Evolutionary conservation across 1,139 yeast genomes (phyloP).

Genomic region (Kluyveromyces marxianus): DNA sequence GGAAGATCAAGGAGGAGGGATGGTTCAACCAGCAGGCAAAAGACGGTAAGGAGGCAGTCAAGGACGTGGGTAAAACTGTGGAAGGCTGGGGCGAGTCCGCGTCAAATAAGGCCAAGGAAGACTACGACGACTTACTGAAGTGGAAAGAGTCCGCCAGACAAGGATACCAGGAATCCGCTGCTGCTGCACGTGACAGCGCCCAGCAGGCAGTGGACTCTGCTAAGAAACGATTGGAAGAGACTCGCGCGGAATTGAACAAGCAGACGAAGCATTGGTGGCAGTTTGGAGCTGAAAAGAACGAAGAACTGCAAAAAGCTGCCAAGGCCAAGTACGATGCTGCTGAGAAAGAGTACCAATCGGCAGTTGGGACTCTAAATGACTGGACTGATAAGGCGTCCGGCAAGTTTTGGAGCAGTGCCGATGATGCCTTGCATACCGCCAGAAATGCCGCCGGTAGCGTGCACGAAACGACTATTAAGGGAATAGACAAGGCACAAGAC

Average conservation of each 20-base stretch:
- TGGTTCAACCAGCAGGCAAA: slow-evolving; percentile 22
- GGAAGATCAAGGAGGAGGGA: slow-evolving; percentile 20
- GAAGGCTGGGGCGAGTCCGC: slow-evolving; percentile 43
- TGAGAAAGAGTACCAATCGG: slow-evolving; percentile 27
- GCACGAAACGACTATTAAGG: slow-evolving; percentile 27
- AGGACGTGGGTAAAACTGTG: slow-evolving; percentile 19
- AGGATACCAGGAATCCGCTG: slow-evolving; percentile 21
- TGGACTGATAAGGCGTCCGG: slow-evolving; percentile 24
- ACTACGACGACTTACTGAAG: slow-evolving; percentile 26
- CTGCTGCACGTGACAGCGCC: slow-evolving; percentile 24
- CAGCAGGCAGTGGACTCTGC: slow-evolving; percentile 21
- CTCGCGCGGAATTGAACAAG: slow-evolving; percentile 28
- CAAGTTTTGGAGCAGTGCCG: slow-evolving; percentile 28
- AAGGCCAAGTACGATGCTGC: slow-evolving; percentile 30
- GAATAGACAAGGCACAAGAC: slow-evolving; percentile 24
- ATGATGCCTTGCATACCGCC: slow-evolving; percentile 24
- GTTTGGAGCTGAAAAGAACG: slow-evolving; percentile 17
- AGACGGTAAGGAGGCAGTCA: slow-evolving; percentile 26
- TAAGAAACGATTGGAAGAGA: slow-evolving; percentile 23
- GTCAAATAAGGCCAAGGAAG: slow-evolving; percentile 35
- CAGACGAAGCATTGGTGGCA: slow-evolving; percentile 30
- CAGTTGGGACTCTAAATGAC: slow-evolving; percentile 22
- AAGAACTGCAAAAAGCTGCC: slow-evolving; percentile 22
- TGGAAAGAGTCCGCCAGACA: slow-evolving; percentile 15
- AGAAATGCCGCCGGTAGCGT: slow-evolving; percentile 26